Evolutionary conservation across 345 rosid genomes (phyloP), one percentile per base, ranked within the genome.

Genomic region (Acer campestre): DNA sequence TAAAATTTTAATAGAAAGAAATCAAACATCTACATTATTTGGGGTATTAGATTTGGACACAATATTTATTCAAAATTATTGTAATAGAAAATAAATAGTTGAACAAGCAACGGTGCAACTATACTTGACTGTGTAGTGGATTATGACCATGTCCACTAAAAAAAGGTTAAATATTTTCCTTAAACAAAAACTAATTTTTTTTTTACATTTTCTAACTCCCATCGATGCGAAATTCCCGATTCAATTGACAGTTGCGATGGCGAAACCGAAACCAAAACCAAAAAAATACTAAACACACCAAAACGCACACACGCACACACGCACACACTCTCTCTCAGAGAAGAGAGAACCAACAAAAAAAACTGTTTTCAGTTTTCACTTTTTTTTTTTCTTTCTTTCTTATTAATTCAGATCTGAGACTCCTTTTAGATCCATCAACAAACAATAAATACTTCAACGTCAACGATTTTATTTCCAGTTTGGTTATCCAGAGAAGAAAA

Each of bases 171-270:
- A 35, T 35, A 35, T 35, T 12, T 2, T 61, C 58, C 68, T 22
- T 2, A 0, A 9, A 3, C 2, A 11, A 27, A 6, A 46, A 1
- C 0, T 6, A n/a, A n/a, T n/a, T n/a, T n/a, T n/a, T n/a, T n/a
- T n/a, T n/a, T 3, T 3, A 25, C 42, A 12, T 7, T 25, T 61
- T 64, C 29, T 5, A n/a, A 18, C 1, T 29, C 62, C 31, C 59
- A 14, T 29, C 20, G 48, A 7, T 11, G 70, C 77, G 69, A 25
- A 49, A 64, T 74, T 63, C 20, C 46, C 70, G 77, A 46, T 64
- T 49, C 56, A 35, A 69, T 40, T 67, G 86, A 78, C 81, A 35
- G 84, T 84, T 76, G 79, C 82, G n/a, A 75, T 70, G 76, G 20
- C 10, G 53, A 75, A 81, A 77, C 79, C 14, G 70, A 68, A 77